These are phyloP conservation scores for Penicillium fuscoglaucum DNA, from an alignment of 2,329 filamentous ascomycete genomes.

Conservation along the genomic window DNA sequence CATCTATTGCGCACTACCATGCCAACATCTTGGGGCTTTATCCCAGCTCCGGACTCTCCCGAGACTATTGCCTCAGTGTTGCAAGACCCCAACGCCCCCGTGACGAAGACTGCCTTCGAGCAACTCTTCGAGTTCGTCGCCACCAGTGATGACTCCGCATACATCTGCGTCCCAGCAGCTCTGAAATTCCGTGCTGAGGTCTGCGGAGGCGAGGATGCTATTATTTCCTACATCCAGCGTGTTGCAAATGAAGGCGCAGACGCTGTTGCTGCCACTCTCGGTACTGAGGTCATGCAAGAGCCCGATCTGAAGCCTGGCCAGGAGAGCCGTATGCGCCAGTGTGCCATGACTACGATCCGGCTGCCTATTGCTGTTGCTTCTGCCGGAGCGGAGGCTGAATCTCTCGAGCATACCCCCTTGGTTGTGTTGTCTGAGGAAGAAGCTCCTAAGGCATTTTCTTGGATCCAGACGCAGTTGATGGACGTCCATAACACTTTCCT, in stretches of 20 bases:
- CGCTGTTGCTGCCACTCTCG: slow-evolving; percentile 61
- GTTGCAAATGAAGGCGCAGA: slow-evolving; percentile 66
- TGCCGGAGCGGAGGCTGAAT: not conserved
- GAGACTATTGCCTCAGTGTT: slow-evolving; percentile 50
- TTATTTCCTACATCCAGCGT: slow-evolving; percentile 62
- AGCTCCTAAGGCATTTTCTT: slow-evolving; percentile 51
- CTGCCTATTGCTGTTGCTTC: slow-evolving; percentile 60
- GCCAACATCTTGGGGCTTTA: slow-evolving; percentile 78
- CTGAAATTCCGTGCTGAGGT: slow-evolving; percentile 68
- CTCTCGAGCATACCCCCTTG: not conserved
- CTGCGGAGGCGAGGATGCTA: slow-evolving; percentile 71
- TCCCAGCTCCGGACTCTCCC: slow-evolving; percentile 42
- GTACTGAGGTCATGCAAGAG: slow-evolving; percentile 68
- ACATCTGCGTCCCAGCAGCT: slow-evolving; percentile 69
- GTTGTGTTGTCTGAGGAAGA: slow-evolving; percentile 43
- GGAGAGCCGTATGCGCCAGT: slow-evolving; percentile 55
- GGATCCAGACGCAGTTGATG: slow-evolving; percentile 58
- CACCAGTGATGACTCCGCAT: slow-evolving; percentile 71
- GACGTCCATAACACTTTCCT: slow-evolving; percentile 71
- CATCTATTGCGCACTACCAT: slow-evolving; percentile 69
- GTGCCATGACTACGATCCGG: slow-evolving; percentile 70
- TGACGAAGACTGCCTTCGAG: slow-evolving; percentile 61
- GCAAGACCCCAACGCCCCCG: slow-evolving; percentile 35
- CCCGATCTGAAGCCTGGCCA: slow-evolving; percentile 31
- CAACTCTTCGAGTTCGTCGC: slow-evolving; percentile 74